Evolutionary conservation across 495 filamentous ascomycete species (phyloP), one percentile per base, ranked within the genome.

Genomic region (Penicillium steckii): DNA sequence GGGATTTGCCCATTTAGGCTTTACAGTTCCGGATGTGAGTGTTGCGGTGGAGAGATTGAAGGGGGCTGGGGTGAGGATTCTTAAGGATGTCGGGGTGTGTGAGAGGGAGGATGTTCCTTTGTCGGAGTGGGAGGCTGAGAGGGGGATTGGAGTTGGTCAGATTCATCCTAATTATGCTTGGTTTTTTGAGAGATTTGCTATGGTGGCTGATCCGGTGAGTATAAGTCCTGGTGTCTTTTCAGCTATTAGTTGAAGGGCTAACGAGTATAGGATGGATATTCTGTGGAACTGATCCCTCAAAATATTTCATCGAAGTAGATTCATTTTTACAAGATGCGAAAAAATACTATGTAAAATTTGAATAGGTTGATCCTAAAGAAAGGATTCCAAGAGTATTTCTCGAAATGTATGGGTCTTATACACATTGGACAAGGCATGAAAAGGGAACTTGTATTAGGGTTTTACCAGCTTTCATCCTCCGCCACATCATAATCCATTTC

Each of bases 401-500:
- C n/a, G n/a, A 19, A 1, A 23, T 22, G 1, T 44, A 1, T 22
- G 18, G 13, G n/a, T n/a, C 23, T 13, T 44, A 27, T 44, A 19
- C 25, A 44, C n/a, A 29, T 44, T 17, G 15, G 29, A 17, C 29
- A 24, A 8, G 26, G 19, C 42, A 44, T n/a, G 10, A 8, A 26
- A n/a, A 18, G 2, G 19, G 38, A 17, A 27, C 26, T 27, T 27
- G 26, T 48, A n/a, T 17, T 18, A 25, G 22, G 12, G 3, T 23
- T 38, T 48, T n/a, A 62, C 50, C 77, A 78, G 29, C 60, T 65
- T 54, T 81, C 77, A 48, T 80, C 78, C 64, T 80, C 77, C 0
- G 77, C 77, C 60, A 80, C 76, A 56, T 80, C 78, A 46, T 77
- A 78, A 59, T 81, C 77, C 43, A 78, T 73, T 44, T 80, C 72